A percentile compares a stretch with the other conserved stretches of the same genome.
phyloP scores from a whole-genome alignment of 2,329 filamentous ascomycete genomes.

The Fusarium brevicatenulatum region DNA sequence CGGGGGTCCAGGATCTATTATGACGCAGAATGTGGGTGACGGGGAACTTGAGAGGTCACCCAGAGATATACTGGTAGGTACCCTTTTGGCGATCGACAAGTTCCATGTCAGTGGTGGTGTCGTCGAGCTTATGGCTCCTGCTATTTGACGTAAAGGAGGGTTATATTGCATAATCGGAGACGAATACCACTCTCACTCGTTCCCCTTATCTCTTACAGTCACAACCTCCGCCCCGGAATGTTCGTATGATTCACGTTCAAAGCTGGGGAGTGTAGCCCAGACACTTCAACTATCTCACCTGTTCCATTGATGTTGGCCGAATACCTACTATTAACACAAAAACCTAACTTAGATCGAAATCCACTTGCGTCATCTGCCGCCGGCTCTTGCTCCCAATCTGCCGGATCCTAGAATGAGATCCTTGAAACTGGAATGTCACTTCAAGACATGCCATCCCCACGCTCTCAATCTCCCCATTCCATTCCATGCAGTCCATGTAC shows the following conservation, averaged over 20 bases:
- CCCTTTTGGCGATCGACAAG: conserved; percentile 10
- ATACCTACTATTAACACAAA: neutral
- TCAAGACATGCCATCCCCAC: conserved; percentile 24
- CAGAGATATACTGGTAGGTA: neutral
- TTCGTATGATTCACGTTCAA: neutral
- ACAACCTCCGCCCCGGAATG: neutral
- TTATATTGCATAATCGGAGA: neutral
- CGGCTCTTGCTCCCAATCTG: neutral
- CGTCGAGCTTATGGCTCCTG: conserved; percentile 4
- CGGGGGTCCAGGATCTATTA: conserved; percentile 1
- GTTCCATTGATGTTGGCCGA: neutral
- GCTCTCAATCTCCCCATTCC: conserved; percentile 6
- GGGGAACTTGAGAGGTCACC: neutral
- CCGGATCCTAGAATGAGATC: conserved; percentile 16
- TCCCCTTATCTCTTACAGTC: neutral
- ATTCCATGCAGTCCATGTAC: neutral
- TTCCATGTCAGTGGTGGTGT: conserved; percentile 4
- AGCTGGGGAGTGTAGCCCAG: neutral
- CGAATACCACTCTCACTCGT: neutral
- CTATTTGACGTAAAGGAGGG: neutral
- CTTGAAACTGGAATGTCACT: conserved; percentile 14
- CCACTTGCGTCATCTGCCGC: conserved; percentile 11
- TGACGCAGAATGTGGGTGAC: conserved; percentile 17
- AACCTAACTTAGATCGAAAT: neutral
- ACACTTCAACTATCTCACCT: neutral